Percentiles rank a stretch among this genome's conserved stretches.
Evolutionary conservation across 345 rosid genomes (phyloP).

Genomic region (Pistacia integerrima): DNA sequence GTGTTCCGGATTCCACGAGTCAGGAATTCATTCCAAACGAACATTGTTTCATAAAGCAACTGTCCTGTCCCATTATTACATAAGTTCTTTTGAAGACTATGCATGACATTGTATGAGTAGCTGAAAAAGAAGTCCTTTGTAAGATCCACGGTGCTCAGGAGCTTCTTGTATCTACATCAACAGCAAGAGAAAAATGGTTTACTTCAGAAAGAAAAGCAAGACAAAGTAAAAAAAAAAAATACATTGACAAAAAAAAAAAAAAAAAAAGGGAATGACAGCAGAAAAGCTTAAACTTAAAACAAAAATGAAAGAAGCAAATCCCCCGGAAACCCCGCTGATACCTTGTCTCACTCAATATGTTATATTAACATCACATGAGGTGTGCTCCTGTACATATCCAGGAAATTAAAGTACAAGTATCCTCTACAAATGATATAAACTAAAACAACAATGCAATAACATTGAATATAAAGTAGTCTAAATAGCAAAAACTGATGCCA

Average conservation of each 20-base stretch:
- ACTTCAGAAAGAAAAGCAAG: conserved; percentile 22
- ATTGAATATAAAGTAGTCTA: conserved; percentile 21
- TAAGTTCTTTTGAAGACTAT: conserved; percentile 83
- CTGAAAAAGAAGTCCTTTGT: conserved; percentile 97
- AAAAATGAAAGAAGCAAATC: conserved; percentile 34
- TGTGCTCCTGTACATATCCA: conserved; percentile 64
- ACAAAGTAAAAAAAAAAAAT: conserved; percentile 35
- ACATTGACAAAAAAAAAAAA: conserved; percentile 1
- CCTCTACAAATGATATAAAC: conserved; percentile 51
- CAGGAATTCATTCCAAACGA: conserved; percentile 93
- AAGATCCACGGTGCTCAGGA: conserved; percentile 88
- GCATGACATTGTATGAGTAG: conserved; percentile 86
- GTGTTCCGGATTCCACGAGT: conserved; percentile 67
- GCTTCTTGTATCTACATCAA: conserved; percentile 91
- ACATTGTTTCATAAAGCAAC: conserved; percentile 73
- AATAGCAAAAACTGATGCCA: not conserved
- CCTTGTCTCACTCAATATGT: conserved; percentile 65
- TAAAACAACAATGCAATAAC: conserved; percentile 30
- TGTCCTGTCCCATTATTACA: conserved; percentile 43
- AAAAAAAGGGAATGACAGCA: conserved; percentile 20
- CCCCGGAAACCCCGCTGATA: conserved; percentile 60
- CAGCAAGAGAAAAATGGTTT: conserved; percentile 34
- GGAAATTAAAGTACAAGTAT: conserved; percentile 53
- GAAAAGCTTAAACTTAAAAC: conserved; percentile 29
- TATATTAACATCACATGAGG: conserved; percentile 52